Percentiles rank a stretch among this genome's conserved stretches.
phyloP scores from a whole-genome alignment of 805 yeast genomes.

The Kuraishia capsulata region DNA sequence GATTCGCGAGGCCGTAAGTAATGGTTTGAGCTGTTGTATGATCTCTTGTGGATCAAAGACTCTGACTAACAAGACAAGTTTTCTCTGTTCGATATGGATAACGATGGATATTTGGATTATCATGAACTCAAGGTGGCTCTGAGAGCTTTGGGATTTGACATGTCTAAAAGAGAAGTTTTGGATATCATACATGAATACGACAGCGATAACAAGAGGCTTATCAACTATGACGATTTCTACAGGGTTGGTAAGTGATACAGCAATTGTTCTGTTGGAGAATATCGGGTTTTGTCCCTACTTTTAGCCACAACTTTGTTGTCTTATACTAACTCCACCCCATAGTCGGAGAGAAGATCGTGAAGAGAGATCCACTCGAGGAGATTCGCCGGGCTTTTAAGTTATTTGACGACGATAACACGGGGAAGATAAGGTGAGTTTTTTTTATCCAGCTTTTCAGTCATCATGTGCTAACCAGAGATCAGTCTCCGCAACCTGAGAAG shows the following conservation, averaged over 20 bases:
- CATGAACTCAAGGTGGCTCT: constrained; percentile 93
- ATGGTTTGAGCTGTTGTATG: background rate
- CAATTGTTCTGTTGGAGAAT: background rate
- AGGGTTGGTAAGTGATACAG: constrained; percentile 54
- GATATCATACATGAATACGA: constrained; percentile 76
- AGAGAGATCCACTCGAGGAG: constrained; percentile 90
- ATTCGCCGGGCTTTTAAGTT: constrained; percentile 80
- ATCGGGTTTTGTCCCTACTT: background rate
- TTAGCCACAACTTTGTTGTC: constrained; percentile 1
- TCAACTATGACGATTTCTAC: constrained; percentile 76
- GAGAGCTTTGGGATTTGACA: constrained; percentile 87
- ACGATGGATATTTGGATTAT: constrained; percentile 82
- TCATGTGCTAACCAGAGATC: background rate
- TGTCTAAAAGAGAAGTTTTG: constrained; percentile 65
- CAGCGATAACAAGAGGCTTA: constrained; percentile 60
- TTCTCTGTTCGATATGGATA: constrained; percentile 83
- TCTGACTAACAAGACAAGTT: constrained; percentile 27
- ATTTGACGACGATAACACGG: constrained; percentile 84
- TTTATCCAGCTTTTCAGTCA: background rate
- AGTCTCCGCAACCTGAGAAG: constrained; percentile 70
- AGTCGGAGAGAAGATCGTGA: constrained; percentile 75
- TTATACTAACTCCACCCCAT: too few species aligned
- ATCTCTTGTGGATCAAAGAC: background rate
- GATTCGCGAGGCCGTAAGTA: constrained; percentile 69
- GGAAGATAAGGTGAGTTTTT: constrained; percentile 45